Conservation (phyloP, 768 basidiomycete species). For the Artomyces pyxidatus region DNA sequence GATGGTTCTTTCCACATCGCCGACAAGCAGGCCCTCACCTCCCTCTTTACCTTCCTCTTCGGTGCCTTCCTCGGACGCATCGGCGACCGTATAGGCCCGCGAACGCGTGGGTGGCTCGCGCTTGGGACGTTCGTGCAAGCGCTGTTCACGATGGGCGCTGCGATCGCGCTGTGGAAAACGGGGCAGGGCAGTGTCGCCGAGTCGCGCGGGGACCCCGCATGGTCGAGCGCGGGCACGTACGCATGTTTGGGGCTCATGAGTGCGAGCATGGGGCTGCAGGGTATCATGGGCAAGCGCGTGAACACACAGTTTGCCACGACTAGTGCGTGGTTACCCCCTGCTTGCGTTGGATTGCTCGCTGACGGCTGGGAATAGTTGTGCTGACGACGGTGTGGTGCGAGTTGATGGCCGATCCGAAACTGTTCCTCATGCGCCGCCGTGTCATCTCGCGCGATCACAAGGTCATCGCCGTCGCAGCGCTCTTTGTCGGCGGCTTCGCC, state of each 20-base stretch:
- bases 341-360: background rate
- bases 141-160: constrained; percentile 65
- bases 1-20: constrained; percentile 65
- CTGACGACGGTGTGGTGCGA: constrained; percentile 88
- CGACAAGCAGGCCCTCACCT: constrained; percentile 78
- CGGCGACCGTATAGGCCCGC: constrained; percentile 75
- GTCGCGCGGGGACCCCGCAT: constrained; percentile 53
- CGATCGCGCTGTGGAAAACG: constrained; percentile 66
- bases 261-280: constrained; percentile 74
- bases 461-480: constrained; percentile 51
- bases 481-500: constrained; percentile 72
- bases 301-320: constrained; percentile 76
- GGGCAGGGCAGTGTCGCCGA: constrained; percentile 46
- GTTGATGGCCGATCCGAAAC: constrained; percentile 70
- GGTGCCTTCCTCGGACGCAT: constrained; percentile 75
- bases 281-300: constrained; percentile 75
- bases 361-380: constrained; percentile 43
- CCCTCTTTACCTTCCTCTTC: constrained; percentile 66
- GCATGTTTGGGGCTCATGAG: constrained; percentile 75
- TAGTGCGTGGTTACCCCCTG: constrained; percentile 33
- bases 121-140: constrained; percentile 66
- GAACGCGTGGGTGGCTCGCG: constrained; percentile 69
- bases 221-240: constrained; percentile 61
- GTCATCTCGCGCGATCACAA: constrained; percentile 65
- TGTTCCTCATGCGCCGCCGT: constrained; percentile 48